Percentiles rank a stretch among this genome's conserved stretches.
Conservation (phyloP, 164 flowering plant genomes). For the Dillenia turbinata region DNA sequence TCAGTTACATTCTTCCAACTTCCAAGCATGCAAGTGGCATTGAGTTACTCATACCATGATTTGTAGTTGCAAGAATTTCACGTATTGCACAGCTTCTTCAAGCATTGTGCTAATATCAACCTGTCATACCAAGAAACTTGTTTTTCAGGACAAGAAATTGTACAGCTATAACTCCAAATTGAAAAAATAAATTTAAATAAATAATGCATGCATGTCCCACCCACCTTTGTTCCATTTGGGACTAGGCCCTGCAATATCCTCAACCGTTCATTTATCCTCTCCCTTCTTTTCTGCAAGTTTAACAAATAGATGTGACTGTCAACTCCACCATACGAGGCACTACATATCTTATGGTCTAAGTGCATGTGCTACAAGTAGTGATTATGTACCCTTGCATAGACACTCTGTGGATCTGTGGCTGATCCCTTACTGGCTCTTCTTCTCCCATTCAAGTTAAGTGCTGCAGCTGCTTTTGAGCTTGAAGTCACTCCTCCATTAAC, state of each 20-base stretch:
- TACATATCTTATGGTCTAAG: too few species aligned
- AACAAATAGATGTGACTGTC: too few species aligned
- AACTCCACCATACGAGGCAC: too few species aligned
- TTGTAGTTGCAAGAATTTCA: constrained; percentile 93
- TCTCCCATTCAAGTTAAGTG: constrained; percentile 34
- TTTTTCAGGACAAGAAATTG: too few species aligned
- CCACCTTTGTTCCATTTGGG: constrained; percentile 95
- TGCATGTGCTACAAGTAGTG: neutral
- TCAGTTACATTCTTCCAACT: too few species aligned
- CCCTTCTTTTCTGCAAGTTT: constrained; percentile 78
- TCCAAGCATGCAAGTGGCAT: too few species aligned
- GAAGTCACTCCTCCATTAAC: constrained; percentile 17
- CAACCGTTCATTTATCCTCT: constrained; percentile 78
- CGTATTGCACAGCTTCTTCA: constrained; percentile 95
- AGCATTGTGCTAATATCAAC: constrained; percentile 99
- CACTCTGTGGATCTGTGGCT: constrained; percentile 59
- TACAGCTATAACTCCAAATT: too few species aligned
- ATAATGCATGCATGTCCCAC: neutral
- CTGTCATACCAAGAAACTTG: constrained; percentile 23
- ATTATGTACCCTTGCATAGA: constrained; percentile 50
- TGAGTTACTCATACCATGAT: constrained; percentile 62
- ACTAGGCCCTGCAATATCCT: constrained; percentile 77
- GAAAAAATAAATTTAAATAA: too few species aligned
- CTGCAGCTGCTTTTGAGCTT: constrained; percentile 22
- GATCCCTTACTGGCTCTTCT: constrained; percentile 41